A percentile compares a stretch with the other conserved stretches of the same genome.
Conservation (phyloP, 345 rosid species). For the Brassica incana region DNA sequence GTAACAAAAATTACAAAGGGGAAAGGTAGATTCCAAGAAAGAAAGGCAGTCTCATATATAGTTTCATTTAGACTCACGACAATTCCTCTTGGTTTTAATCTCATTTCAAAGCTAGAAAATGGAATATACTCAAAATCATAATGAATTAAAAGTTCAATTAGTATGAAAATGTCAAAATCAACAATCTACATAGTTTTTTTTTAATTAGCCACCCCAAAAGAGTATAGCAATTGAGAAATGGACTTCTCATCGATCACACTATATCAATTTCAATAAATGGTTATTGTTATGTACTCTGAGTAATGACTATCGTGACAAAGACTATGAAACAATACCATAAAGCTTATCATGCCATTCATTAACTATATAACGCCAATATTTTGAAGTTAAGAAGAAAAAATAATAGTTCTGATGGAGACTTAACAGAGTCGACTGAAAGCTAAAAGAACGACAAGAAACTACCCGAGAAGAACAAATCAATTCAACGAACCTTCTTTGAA, state of each 20-base stretch:
- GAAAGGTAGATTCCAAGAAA: not conserved
- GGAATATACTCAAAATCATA: not conserved
- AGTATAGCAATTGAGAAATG: not conserved
- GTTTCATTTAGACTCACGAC: not conserved
- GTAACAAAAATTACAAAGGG: not conserved
- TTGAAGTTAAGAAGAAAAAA: not conserved
- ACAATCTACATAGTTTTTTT: not conserved
- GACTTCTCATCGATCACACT: not conserved
- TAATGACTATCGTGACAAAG: not conserved
- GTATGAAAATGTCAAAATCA: not conserved
- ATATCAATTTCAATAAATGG: not conserved
- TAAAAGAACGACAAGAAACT: slow-evolving; percentile 29
- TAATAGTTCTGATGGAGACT: slow-evolving; percentile 6
- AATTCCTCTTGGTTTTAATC: not conserved
- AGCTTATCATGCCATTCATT: not conserved
- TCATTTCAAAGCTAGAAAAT: not conserved
- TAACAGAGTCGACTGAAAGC: slow-evolving; percentile 14
- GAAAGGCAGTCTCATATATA: not conserved
- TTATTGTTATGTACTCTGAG: not conserved
- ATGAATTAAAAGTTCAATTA: not conserved
- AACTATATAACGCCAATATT: not conserved
- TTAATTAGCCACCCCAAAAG: not conserved
- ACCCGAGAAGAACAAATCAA: slow-evolving; percentile 6
- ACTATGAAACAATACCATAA: not conserved
- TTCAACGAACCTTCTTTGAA: slow-evolving; percentile 31